Evolutionary conservation across 1,139 yeast genomes (phyloP).

Genomic region (Candida tropicalis): DNA sequence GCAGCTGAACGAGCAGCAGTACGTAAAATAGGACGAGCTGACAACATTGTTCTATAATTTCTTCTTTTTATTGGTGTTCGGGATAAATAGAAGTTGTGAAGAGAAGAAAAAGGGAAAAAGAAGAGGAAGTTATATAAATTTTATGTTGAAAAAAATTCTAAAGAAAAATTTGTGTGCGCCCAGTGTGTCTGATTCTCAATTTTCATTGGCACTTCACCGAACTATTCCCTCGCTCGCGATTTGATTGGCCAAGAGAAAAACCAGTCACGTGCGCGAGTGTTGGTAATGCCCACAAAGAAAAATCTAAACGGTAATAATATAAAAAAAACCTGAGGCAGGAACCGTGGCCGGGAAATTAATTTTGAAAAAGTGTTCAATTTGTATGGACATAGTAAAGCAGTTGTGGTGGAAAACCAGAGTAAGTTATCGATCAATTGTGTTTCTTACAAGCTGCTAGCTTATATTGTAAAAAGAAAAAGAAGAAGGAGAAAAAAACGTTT

Average conservation of each 20-base stretch:
- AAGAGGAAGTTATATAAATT: slow-evolving; percentile 9
- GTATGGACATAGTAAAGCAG: too few relatives aligned
- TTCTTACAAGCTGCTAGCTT: too few relatives aligned
- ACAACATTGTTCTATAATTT: slow-evolving; percentile 54
- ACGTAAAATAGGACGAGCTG: slow-evolving; percentile 82
- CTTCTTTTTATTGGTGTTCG: slow-evolving; percentile 7
- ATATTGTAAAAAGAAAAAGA: too few relatives aligned
- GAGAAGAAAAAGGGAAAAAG: slow-evolving; percentile 17
- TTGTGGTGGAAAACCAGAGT: too few relatives aligned
- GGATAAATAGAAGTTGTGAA: slow-evolving; percentile 13
- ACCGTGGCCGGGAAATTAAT: too few relatives aligned
- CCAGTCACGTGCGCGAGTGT: slow-evolving; percentile 2
- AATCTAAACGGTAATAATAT: background rate
- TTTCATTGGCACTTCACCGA: slow-evolving; percentile 12
- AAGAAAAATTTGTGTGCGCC: slow-evolving; percentile 6
- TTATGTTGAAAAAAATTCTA: slow-evolving; percentile 7
- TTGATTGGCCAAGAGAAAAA: slow-evolving; percentile 3
- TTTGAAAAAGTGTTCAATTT: too few relatives aligned
- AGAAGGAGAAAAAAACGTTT: too few relatives aligned
- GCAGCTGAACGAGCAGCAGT: slow-evolving; percentile 78
- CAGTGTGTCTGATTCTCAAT: slow-evolving; percentile 9
- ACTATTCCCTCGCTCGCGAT: slow-evolving; percentile 6
- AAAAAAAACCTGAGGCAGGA: background rate
- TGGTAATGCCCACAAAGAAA: background rate
- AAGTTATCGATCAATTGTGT: too few relatives aligned